Evolutionary conservation across 2,329 filamentous ascomycete genomes (phyloP).

Genomic region (Diaporthe helianthi): DNA sequence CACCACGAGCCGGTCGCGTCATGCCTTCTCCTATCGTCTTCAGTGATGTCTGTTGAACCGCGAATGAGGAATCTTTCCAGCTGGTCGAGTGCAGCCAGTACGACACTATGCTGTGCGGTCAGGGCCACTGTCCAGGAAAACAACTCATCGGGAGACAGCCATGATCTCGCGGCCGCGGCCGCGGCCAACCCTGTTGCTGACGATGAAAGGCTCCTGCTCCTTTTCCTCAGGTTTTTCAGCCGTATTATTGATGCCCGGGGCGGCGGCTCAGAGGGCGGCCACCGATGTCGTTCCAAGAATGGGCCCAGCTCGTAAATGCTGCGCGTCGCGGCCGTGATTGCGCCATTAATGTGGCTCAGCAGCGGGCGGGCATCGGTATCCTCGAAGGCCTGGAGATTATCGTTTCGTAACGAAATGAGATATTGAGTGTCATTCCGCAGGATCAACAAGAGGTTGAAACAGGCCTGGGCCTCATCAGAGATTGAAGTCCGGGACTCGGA

Average conservation of each 20-base stretch:
- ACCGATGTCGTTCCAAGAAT: constrained; percentile 32
- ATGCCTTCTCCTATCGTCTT: constrained; percentile 28
- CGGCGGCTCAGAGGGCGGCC: constrained; percentile 13
- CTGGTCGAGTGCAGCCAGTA: constrained; percentile 26
- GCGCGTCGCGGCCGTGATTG: constrained; percentile 31
- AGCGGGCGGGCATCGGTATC: constrained; percentile 17
- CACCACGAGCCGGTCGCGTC: constrained; percentile 31
- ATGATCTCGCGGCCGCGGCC: not conserved
- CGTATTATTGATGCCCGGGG: constrained; percentile 13
- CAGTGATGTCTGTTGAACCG: constrained; percentile 28
- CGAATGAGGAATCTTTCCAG: constrained; percentile 28
- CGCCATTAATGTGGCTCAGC: constrained; percentile 28
- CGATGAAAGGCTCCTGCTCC: constrained; percentile 18
- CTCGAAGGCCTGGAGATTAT: constrained; percentile 26
- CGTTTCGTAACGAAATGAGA: constrained; percentile 33
- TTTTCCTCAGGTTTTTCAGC: constrained; percentile 20
- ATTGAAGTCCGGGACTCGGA: constrained; percentile 17
- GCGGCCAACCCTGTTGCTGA: not conserved
- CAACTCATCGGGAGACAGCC: constrained; percentile 25
- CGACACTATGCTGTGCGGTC: constrained; percentile 30
- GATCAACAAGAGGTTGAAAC: constrained; percentile 33
- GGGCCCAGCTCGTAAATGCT: constrained; percentile 33
- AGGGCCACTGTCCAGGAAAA: constrained; percentile 33
- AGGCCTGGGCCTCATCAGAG: constrained; percentile 33
- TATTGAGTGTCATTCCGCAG: constrained; percentile 32